A percentile compares a stretch with the other conserved stretches of the same genome.
These are phyloP conservation scores for Multifurca ochricompacta DNA, from an alignment of 768 basidiomycete species.

Conservation along the genomic window DNA sequence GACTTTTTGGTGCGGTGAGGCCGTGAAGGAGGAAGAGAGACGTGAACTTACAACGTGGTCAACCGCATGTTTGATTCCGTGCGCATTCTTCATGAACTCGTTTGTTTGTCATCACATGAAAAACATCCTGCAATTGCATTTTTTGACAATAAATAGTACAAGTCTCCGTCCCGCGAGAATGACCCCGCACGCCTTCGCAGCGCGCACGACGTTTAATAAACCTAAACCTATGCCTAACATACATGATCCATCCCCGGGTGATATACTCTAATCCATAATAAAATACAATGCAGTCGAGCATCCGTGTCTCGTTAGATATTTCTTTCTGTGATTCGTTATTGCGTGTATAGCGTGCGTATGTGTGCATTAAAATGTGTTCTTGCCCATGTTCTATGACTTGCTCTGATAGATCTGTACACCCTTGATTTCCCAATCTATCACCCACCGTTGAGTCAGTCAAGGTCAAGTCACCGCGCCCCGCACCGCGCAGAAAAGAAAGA, in stretches of 20 bases:
- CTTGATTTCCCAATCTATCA: constrained; percentile 73
- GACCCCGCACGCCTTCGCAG: not conserved
- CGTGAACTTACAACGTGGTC: not conserved
- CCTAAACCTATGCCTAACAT: no score
- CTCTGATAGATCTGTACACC: constrained; percentile 66
- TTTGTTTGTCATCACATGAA: no score
- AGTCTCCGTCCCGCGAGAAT: not conserved
- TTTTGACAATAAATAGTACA: no score
- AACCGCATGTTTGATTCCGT: not conserved
- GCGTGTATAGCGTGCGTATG: not conserved
- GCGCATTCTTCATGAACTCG: not conserved
- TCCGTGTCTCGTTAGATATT: not conserved
- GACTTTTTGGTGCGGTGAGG: no score
- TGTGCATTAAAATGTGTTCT: not conserved
- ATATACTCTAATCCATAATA: not conserved
- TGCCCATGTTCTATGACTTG: constrained; percentile 4
- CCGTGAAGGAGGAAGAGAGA: no score
- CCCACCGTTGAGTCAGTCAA: constrained; percentile 4
- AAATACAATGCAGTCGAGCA: constrained; percentile 6
- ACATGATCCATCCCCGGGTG: not conserved
- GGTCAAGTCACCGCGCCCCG: not conserved
- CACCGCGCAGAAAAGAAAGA: not conserved
- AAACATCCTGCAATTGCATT: not conserved
- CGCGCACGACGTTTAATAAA: not conserved
- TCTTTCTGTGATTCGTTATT: not conserved